A percentile compares a stretch with the other conserved stretches of the same genome.
These are phyloP conservation scores for Exophiala mesophila DNA, from an alignment of 2,329 filamentous ascomycete species.

Conservation along the genomic window DNA sequence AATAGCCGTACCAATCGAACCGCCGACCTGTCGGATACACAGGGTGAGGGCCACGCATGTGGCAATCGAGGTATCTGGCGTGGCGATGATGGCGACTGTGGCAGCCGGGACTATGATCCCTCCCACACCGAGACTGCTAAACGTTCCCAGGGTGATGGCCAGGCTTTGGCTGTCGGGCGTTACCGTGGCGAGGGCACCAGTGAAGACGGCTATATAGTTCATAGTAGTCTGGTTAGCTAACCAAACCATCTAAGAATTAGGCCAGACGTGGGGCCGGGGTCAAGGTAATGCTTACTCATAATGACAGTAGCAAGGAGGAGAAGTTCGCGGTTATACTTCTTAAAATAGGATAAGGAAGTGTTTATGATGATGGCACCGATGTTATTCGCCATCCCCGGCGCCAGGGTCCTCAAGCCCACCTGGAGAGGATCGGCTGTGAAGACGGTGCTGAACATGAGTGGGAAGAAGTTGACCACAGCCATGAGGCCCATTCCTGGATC, in stretches of 20 bases:
- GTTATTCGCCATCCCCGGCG: neutral
- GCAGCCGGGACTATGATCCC: conserved; percentile 43
- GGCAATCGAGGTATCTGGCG: conserved; percentile 63
- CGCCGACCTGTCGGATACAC: conserved; percentile 63
- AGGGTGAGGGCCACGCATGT: conserved; percentile 64
- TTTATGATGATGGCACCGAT: conserved; percentile 10
- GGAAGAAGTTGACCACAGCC: conserved; percentile 54
- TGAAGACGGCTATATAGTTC: conserved; percentile 15
- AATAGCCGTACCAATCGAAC: conserved; percentile 58
- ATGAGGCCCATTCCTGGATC: conserved; percentile 53
- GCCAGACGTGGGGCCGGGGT: neutral
- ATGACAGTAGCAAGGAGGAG: conserved; percentile 1
- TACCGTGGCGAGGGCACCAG: conserved; percentile 49
- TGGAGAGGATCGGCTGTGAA: conserved; percentile 61
- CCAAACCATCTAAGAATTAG: no score
- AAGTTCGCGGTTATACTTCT: conserved; percentile 5
- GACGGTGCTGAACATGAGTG: conserved; percentile 58
- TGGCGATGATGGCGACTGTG: conserved; percentile 37
- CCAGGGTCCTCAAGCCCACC: conserved; percentile 47
- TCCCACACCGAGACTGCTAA: conserved; percentile 62
- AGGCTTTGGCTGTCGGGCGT: conserved; percentile 48
- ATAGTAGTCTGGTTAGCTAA: no score
- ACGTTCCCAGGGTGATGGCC: conserved; percentile 54
- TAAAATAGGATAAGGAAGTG: conserved; percentile 6
- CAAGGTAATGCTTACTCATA: conserved; percentile 9